A percentile compares a stretch with the other conserved stretches of the same genome.
Evolutionary conservation across 768 basidiomycete species (phyloP).

Genomic region (Crassisporium funariophilum): DNA sequence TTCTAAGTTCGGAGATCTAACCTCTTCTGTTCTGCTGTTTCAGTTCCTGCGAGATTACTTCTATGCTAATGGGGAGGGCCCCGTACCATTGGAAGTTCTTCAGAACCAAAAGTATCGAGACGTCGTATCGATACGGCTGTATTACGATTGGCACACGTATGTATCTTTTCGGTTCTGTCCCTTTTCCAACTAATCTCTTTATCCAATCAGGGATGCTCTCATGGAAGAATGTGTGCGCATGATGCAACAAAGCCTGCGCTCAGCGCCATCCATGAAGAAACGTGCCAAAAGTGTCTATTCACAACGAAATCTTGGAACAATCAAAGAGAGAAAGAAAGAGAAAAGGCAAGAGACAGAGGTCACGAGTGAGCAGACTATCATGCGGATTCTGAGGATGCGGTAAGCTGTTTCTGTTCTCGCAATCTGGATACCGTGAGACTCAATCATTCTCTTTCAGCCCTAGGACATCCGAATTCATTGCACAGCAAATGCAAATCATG

Average conservation of each 20-base stretch:
- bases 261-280: constrained; percentile 77
- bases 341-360: constrained; percentile 82
- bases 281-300: constrained; percentile 91
- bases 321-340: constrained; percentile 91
- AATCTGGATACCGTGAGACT: constrained; percentile 6
- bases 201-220: constrained; percentile 60
- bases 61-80: constrained; percentile 91
- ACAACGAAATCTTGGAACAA: constrained; percentile 95
- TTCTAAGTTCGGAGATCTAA: neutral
- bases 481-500: constrained; percentile 84
- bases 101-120: constrained; percentile 97
- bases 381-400: constrained; percentile 96
- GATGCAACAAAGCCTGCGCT: constrained; percentile 86
- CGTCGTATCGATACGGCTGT: constrained; percentile 84
- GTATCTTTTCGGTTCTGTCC: constrained; percentile 23
- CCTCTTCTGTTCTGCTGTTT: constrained; percentile 9
- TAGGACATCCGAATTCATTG: constrained; percentile 82
- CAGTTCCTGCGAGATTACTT: constrained; percentile 96
- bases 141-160: constrained; percentile 95
- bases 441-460: constrained; percentile 45
- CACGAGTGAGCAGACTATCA: constrained; percentile 85
- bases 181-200: constrained; percentile 12
- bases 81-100: constrained; percentile 79
- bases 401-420: constrained; percentile 27
- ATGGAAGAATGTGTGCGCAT: constrained; percentile 97